A percentile compares a stretch with the other conserved stretches of the same genome.
These are phyloP conservation scores for Boletus rex-veris DNA, from an alignment of 768 basidiomycete species.

Conservation along the genomic window DNA sequence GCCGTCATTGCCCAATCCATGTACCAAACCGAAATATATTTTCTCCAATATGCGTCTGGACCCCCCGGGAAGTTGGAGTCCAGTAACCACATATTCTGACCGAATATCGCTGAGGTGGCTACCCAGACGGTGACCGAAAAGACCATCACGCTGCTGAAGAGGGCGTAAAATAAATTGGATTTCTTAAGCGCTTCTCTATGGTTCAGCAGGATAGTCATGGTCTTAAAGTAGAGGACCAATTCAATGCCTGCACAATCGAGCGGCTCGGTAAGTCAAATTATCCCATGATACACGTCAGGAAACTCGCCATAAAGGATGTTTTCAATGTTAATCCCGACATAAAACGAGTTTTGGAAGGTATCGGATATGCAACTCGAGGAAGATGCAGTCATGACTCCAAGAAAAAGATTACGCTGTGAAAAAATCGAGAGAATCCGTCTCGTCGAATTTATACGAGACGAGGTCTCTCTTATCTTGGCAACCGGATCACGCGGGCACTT, in stretches of 20 bases:
- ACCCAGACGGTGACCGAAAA: conserved; percentile 32
- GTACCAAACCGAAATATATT: conserved; percentile 26
- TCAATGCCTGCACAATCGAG: conserved; percentile 18
- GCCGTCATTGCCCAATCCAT: conserved; percentile 24
- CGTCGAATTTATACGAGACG: no score
- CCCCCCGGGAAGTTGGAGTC: conserved; percentile 35
- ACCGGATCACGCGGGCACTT: background rate
- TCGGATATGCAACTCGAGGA: background rate
- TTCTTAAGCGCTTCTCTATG: background rate
- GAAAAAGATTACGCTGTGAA: no score
- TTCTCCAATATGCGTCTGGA: conserved; percentile 28
- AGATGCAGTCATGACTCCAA: background rate
- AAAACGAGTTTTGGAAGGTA: conserved; percentile 10
- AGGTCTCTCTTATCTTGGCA: no score
- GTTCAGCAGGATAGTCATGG: conserved; percentile 15
- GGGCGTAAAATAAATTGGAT: conserved; percentile 14
- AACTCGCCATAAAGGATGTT: conserved; percentile 22
- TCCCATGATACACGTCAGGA: background rate
- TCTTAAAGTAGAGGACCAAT: conserved; percentile 22
- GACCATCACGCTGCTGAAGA: conserved; percentile 26
- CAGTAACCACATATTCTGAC: conserved; percentile 36
- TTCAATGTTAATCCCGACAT: conserved; percentile 18
- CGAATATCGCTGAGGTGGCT: conserved; percentile 16
- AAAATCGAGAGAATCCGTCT: no score
- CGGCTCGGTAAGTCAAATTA: background rate